Base-by-base conservation (phyloP, 495 filamentous ascomycete genomes). In the Penicillium simplicissimum region DNA sequence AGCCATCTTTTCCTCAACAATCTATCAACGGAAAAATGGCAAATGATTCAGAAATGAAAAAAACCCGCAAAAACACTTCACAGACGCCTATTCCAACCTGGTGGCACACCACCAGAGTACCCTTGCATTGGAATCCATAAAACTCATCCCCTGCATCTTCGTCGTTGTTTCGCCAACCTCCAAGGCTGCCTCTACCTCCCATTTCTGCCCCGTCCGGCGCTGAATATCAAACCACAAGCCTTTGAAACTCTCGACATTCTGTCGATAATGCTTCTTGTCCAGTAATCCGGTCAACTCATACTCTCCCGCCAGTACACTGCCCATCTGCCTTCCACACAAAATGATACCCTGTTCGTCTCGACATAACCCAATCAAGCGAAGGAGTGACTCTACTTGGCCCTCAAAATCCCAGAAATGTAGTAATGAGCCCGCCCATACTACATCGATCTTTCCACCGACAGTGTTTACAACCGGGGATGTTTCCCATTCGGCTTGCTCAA, bases 201-300 rank as follows among this genome's bases (percentile, higher is more conserved):
- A 82, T 33, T 57, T 52, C 3, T 76, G 82, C 1, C 72, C 68
- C 0, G 79, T 81, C 31, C 56, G 63, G 28, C 66, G 61, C 7
- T 75, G 79, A 53, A 82, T 66, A 43, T 75, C 75, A 43, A 75
- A 69, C 81, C 82, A 84, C 52, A 83, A 67, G 14, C 66, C 64
- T 67, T 77, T 75, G 65, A 79, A 68, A 21, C 68, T 78, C 36
- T 67, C 65, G 14, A 67, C 61, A 52, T 80, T 78, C 65, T 84
- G 80, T 7, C 74, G 63, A 57, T 77, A 82, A 21, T 65, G 62
- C 52, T 43, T 58, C 33, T 53, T 19, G 21, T 35, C 13, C 25
- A 66, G 61, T 47, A 19, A 19, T 17, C 43, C 43, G 43, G 23
- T 47, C 0, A 52, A 60, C 11, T 64, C 64, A 31, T 72, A 67